phyloP scores from a whole-genome alignment of 345 rosid genomes.

The Linum lewisii region DNA sequence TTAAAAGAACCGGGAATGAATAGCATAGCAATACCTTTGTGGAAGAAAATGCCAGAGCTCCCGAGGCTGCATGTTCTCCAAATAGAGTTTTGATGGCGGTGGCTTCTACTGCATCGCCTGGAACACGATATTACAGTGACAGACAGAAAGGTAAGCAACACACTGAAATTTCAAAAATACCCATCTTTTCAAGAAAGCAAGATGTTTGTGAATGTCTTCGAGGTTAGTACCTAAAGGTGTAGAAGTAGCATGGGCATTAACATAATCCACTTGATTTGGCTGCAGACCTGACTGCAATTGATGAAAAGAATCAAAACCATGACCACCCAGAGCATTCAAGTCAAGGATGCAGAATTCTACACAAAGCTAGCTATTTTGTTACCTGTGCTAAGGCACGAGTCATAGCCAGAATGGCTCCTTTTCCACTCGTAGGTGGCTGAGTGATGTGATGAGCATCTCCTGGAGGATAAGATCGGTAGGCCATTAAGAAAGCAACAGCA shows the following conservation, averaged over 20 bases:
- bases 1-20: neutral
- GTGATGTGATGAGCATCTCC: slow-evolving; percentile 96
- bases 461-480: slow-evolving; percentile 16
- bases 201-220: slow-evolving; percentile 13
- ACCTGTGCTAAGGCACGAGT: slow-evolving; percentile 70
- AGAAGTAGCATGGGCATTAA: slow-evolving; percentile 95
- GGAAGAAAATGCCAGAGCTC: slow-evolving; percentile 78
- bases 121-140: slow-evolving; percentile 12
- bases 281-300: slow-evolving; percentile 61
- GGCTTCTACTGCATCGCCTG: slow-evolving; percentile 90
- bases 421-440: slow-evolving; percentile 85
- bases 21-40: slow-evolving; percentile 54
- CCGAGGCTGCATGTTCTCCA: slow-evolving; percentile 67
- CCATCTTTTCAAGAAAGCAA: too few relatives aligned
- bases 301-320: neutral
- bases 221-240: slow-evolving; percentile 65
- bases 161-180: neutral
- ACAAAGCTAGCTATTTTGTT: slow-evolving; percentile 2
- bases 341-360: neutral
- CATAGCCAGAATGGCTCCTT: slow-evolving; percentile 91
- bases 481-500: neutral
- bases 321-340: neutral
- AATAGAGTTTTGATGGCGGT: slow-evolving; percentile 62
- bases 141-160: neutral
- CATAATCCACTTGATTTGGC: slow-evolving; percentile 71